Conservation (phyloP, 768 basidiomycete species). For the Pulveroboletus sp. region DNA sequence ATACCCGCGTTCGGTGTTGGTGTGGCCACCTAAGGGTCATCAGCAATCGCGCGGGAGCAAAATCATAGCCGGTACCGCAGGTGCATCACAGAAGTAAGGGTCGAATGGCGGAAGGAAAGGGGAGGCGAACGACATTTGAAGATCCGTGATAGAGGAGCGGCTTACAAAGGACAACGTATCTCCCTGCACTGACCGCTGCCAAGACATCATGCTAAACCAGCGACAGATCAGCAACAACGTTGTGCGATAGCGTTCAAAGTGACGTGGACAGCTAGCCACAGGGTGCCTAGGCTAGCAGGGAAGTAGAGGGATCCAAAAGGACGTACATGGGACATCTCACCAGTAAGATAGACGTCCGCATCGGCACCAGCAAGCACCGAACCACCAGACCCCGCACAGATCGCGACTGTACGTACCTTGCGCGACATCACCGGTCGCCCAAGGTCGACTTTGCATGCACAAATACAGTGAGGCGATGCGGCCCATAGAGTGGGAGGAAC, state of each 20-base stretch:
- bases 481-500: conserved; percentile 8
- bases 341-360: conserved; percentile 89
- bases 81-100: conserved; percentile 10
- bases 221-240: not conserved
- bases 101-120: not conserved
- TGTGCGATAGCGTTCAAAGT: not conserved
- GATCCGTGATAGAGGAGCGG: not conserved
- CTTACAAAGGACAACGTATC: conserved; percentile 82
- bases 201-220: conserved; percentile 75
- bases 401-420: conserved; percentile 60
- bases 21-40: conserved; percentile 67
- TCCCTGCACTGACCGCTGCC: conserved; percentile 69
- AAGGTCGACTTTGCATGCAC: conserved; percentile 53
- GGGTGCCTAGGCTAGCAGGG: not conserved
- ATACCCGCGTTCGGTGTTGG: conserved; percentile 93
- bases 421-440: conserved; percentile 41
- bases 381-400: conserved; percentile 89
- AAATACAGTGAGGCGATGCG: conserved; percentile 7
- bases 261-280: conserved; percentile 10
- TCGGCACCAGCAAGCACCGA: conserved; percentile 64
- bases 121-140: not conserved
- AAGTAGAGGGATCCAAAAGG: conserved; percentile 13
- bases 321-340: conserved; percentile 86
- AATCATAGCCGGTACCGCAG: conserved; percentile 14
- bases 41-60: conserved; percentile 16